phyloP scores from a whole-genome alignment of 306 rosid species.

The Cucumis cinereus region DNA sequence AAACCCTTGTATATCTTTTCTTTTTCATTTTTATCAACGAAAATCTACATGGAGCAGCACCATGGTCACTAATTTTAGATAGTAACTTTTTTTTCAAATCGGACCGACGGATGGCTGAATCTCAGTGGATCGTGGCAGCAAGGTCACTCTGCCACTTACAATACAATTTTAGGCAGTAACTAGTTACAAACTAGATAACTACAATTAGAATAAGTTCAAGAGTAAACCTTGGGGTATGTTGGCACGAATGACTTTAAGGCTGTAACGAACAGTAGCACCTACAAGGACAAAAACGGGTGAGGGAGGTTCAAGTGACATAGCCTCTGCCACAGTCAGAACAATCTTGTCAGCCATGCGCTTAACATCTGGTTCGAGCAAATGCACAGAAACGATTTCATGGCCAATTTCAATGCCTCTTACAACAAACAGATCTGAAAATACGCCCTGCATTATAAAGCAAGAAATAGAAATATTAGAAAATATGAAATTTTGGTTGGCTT shows the following conservation, averaged over 20 bases:
- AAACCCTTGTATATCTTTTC: neutral
- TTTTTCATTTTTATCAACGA: neutral
- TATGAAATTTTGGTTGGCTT: neutral
- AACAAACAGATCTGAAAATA: conserved; percentile 72
- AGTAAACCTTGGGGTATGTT: conserved; percentile 68
- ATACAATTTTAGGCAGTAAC: neutral
- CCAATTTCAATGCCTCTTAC: conserved; percentile 86
- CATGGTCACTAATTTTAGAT: neutral
- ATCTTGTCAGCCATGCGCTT: conserved; percentile 60
- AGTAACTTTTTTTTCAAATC: neutral
- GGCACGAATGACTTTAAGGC: conserved; percentile 63
- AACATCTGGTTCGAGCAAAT: conserved; percentile 59
- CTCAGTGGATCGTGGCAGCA: too few species aligned
- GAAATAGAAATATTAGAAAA: neutral
- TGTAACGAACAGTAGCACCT: conserved; percentile 62
- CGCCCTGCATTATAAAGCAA: conserved; percentile 61
- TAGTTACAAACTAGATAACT: neutral
- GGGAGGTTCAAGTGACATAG: conserved; percentile 83
- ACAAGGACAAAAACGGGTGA: conserved; percentile 81
- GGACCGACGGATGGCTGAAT: too few species aligned
- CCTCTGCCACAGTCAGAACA: conserved; percentile 89
- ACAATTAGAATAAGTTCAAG: neutral
- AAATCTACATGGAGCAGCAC: neutral
- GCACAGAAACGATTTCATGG: conserved; percentile 70
- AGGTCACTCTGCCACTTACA: too few species aligned